These are phyloP conservation scores for Rhizophora mangle DNA, from an alignment of 345 rosid genomes.

Conservation along the genomic window DNA sequence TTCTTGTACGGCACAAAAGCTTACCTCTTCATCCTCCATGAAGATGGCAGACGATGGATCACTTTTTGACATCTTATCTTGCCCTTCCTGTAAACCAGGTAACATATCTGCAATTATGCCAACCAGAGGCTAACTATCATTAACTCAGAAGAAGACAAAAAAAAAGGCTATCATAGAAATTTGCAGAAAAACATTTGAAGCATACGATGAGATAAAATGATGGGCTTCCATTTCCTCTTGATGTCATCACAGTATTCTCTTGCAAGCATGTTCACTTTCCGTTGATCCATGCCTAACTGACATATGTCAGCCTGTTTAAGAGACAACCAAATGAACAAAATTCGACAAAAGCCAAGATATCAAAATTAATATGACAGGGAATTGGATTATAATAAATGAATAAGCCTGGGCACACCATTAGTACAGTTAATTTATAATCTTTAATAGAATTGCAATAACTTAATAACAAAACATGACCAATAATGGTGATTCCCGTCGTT, in stretches of 20 bases:
- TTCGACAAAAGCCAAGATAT: neutral
- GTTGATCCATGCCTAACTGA: slow-evolving; percentile 89
- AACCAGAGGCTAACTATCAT: slow-evolving; percentile 14
- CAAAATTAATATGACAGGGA: neutral
- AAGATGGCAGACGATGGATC: slow-evolving; percentile 80
- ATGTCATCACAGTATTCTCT: slow-evolving; percentile 90
- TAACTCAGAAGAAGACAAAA: neutral
- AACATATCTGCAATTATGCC: slow-evolving; percentile 65
- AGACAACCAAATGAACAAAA: neutral
- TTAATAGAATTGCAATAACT: too few species aligned
- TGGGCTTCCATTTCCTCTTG: slow-evolving; percentile 83
- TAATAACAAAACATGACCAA: too few species aligned
- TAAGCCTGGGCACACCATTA: neutral
- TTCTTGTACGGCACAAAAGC: neutral
- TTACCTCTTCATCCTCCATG: slow-evolving; percentile 94
- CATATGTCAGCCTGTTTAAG: slow-evolving; percentile 82
- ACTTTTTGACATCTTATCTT: slow-evolving; percentile 88
- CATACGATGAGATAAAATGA: slow-evolving; percentile 84
- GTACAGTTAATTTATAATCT: too few species aligned
- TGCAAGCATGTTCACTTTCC: slow-evolving; percentile 82
- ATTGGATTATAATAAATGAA: neutral
- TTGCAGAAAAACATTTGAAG: slow-evolving; percentile 5
- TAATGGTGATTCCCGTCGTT: too few species aligned
- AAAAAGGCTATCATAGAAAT: neutral
- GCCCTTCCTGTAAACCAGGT: slow-evolving; percentile 89